Percentiles rank a stretch among this genome's conserved stretches.
phyloP scores from a whole-genome alignment of 2,329 filamentous ascomycete genomes.

The Phialophora verrucosa region DNA sequence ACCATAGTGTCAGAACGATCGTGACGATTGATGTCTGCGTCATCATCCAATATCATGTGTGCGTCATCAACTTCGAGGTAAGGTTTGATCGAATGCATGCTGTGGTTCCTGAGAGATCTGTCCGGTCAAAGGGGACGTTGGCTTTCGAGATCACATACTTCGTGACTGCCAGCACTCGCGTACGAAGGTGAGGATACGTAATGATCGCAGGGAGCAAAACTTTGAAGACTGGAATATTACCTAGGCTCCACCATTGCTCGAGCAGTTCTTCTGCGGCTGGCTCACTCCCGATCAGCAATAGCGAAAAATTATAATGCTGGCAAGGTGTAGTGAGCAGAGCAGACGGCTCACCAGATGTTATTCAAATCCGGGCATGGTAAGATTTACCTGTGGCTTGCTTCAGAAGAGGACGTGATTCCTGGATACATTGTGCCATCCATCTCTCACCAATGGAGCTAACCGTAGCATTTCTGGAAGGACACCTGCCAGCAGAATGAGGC shows the following conservation, averaged over 20 bases:
- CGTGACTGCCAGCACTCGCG: background rate
- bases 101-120: background rate
- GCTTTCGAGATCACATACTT: background rate
- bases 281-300: background rate
- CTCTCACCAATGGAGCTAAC: background rate
- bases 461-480: background rate
- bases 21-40: background rate
- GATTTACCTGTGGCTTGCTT: background rate
- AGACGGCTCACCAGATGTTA: background rate
- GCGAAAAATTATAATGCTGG: background rate
- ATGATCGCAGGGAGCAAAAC: background rate
- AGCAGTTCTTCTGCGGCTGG: background rate
- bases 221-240: background rate
- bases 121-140: background rate
- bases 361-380: background rate
- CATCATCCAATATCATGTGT: background rate
- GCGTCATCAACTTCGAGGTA: background rate
- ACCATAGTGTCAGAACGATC: background rate
- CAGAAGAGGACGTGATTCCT: background rate
- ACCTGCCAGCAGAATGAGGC: background rate
- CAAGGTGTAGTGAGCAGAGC: background rate
- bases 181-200: background rate
- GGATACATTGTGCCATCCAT: background rate
- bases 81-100: background rate
- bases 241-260: background rate